Evolutionary conservation across 2,329 filamentous ascomycete genomes (phyloP), one percentile per base, ranked within the genome.

Genomic region (Emmonsiellopsis sp.): DNA sequence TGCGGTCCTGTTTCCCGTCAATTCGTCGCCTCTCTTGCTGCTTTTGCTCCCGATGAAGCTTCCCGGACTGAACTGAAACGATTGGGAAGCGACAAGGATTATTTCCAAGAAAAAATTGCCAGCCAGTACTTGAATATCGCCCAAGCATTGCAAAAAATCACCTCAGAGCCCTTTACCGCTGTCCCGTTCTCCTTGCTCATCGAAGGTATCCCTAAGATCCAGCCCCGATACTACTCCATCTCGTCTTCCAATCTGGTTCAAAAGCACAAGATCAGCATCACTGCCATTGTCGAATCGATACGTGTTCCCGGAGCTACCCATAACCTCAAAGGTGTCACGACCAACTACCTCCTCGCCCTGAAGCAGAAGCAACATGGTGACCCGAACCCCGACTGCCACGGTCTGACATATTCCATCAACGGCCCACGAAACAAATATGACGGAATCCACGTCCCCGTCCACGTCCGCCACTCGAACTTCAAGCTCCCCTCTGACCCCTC

Each of bases 211-310:
- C 88, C 85, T 73, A 97, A 96, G 78, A 83, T 98, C 54, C 93
- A 98, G 72, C 92, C 93, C 40, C 89, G 93, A 49, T 98, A 97
- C 79, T 98, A 98, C 77, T 98, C 94, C 49, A 98, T 98, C 70
- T 98, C 93, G 2, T 98, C 94, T 1, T 97, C 93, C 0, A 96
- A 93, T 6, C 71, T 90, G 7, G 91, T 95, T 13, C 91, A 98
- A 68, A 91, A 93, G 68, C 85, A 95, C 73, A 92, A 90, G 76
- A 90, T 98, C 61, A 89, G 93, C 56, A 87, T 98, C 64, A 98
- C 93, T 13, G 92, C 92, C 54, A 86, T 97, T 41, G 92, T 98
- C 55, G 93, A 97, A 70, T 89, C 85, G 10, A 80, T 90, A 62
- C 74, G 82, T 55, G 81, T 95, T 59, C 84, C 89, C 16, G 87